Conservation (phyloP, 2,329 filamentous ascomycete genomes). For the Emericellopsis cladophorae region DNA sequence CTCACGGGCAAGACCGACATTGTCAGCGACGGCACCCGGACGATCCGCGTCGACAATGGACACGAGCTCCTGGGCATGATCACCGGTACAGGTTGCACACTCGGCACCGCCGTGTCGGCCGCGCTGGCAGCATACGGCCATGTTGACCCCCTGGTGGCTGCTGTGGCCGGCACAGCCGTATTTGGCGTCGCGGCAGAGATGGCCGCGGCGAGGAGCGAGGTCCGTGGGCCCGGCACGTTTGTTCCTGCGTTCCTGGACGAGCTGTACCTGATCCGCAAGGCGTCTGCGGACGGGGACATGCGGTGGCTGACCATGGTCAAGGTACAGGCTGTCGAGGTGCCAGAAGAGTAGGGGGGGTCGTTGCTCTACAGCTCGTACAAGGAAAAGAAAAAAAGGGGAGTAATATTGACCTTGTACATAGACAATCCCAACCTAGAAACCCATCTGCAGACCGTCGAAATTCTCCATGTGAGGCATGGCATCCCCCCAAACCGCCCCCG, state of each 20-base stretch:
- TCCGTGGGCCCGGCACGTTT: constrained; percentile 75
- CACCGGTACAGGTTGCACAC: constrained; percentile 73
- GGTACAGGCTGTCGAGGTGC: constrained; percentile 24
- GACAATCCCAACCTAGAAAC: no score
- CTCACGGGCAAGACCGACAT: constrained; percentile 74
- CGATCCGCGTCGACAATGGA: constrained; percentile 62
- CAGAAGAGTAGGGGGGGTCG: not conserved
- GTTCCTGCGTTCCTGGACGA: constrained; percentile 76
- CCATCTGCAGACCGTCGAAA: not conserved
- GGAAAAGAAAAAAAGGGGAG: no score
- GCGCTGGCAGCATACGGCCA: constrained; percentile 48
- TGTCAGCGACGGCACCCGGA: constrained; percentile 59
- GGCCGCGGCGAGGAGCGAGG: constrained; percentile 50
- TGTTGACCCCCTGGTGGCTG: constrained; percentile 57
- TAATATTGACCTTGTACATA: no score
- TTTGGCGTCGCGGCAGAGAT: constrained; percentile 65
- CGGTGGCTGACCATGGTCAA: constrained; percentile 40
- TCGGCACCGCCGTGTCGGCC: constrained; percentile 71
- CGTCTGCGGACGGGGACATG: constrained; percentile 31
- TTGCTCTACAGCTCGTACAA: no score
- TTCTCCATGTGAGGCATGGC: constrained; percentile 2
- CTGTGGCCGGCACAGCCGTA: constrained; percentile 59
- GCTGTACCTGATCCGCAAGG: constrained; percentile 35
- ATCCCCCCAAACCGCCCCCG: constrained; percentile 13
- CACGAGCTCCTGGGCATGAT: constrained; percentile 57